Conservation (phyloP, 306 rosid genomes). For the Begonia loranthoides region DNA sequence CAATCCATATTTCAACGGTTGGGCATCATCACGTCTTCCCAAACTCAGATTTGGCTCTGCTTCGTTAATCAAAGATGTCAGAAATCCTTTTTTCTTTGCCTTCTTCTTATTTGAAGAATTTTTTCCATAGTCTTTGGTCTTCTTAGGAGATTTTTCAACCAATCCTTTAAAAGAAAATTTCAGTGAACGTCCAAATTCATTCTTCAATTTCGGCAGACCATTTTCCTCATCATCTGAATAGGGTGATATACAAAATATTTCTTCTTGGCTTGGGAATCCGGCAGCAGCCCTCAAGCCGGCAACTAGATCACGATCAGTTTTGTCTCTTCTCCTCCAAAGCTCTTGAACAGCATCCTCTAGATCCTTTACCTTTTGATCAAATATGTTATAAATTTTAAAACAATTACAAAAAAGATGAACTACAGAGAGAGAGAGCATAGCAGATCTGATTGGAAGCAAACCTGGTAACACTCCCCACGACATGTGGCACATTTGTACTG, state of each 20-base stretch:
- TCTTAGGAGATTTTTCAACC: slow-evolving; percentile 57
- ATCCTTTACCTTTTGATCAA: slow-evolving; percentile 49
- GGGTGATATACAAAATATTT: slow-evolving; percentile 79
- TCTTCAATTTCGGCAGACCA: slow-evolving; percentile 46
- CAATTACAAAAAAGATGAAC: background rate
- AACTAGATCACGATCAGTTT: slow-evolving; percentile 61
- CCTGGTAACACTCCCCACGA: slow-evolving; percentile 97
- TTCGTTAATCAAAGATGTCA: slow-evolving; percentile 26
- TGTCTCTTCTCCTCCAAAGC: slow-evolving; percentile 89
- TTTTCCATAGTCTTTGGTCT: slow-evolving; percentile 52
- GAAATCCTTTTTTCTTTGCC: slow-evolving; percentile 47
- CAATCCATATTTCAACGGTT: slow-evolving; percentile 35
- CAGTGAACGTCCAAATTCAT: slow-evolving; percentile 63
- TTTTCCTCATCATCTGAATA: slow-evolving; percentile 89
- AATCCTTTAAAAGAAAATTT: slow-evolving; percentile 73
- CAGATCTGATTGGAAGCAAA: slow-evolving; percentile 9
- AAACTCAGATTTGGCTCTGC: slow-evolving; percentile 28
- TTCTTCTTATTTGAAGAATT: slow-evolving; percentile 49
- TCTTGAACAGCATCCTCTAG: slow-evolving; percentile 93
- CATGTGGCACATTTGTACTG: slow-evolving; percentile 92
- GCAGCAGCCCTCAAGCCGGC: slow-evolving; percentile 86
- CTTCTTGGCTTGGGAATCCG: slow-evolving; percentile 89
- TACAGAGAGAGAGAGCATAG: background rate
- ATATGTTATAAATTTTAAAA: background rate
- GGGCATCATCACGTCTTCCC: slow-evolving; percentile 50